These are phyloP conservation scores for Chrysosporium queenslandicum DNA, from an alignment of 2,329 filamentous ascomycete species.

Conservation along the genomic window DNA sequence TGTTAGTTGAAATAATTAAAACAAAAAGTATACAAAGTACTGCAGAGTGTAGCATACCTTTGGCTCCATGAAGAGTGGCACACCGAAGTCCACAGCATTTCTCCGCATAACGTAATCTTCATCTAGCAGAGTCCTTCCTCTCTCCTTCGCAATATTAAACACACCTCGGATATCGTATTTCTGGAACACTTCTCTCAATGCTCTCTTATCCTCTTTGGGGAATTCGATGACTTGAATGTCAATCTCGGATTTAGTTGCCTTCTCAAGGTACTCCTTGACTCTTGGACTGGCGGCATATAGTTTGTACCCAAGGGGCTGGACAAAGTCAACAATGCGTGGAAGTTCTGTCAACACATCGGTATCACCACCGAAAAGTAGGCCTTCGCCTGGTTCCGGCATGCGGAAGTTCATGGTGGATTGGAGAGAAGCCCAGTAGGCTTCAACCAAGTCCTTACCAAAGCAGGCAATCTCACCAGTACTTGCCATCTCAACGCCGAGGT, in stretches of 20 bases:
- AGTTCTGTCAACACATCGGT: conserved; percentile 58
- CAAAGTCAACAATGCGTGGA: conserved; percentile 70
- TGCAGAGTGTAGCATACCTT: conserved; percentile 72
- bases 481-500: conserved; percentile 95
- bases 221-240: conserved; percentile 88
- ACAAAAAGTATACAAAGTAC: no score
- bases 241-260: conserved; percentile 53
- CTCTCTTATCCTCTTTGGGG: conserved; percentile 90
- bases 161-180: conserved; percentile 93
- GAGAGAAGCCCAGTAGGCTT: conserved; percentile 94
- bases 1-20: no score
- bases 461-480: conserved; percentile 97
- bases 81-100: conserved; percentile 96
- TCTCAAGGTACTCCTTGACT: conserved; percentile 77
- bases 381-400: conserved; percentile 85
- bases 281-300: conserved; percentile 73
- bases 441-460: conserved; percentile 90
- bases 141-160: conserved; percentile 81
- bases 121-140: conserved; percentile 75
- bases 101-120: conserved; percentile 98
- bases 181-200: conserved; percentile 86
- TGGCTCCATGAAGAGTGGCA: conserved; percentile 96
- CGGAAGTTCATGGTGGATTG: conserved; percentile 99
- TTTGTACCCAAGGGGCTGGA: conserved; percentile 86
- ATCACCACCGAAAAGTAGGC: conserved; percentile 88